These are phyloP conservation scores for Gynochthodes officinalis DNA, from an alignment of 257 asterid genomes.

Conservation along the genomic window DNA sequence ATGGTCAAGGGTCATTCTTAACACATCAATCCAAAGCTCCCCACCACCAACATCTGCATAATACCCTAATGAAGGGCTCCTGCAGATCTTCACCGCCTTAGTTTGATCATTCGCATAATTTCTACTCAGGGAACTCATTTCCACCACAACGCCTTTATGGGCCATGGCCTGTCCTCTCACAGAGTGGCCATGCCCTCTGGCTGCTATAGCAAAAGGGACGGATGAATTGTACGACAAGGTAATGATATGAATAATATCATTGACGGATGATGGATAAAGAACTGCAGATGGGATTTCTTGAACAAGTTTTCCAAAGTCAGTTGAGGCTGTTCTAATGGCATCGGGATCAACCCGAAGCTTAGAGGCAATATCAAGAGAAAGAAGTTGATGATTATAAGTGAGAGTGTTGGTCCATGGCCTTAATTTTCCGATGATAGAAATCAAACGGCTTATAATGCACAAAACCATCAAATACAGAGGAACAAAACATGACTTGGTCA, in stretches of 20 bases:
- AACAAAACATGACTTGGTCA: conserved; percentile 30
- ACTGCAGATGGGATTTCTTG: conserved; percentile 53
- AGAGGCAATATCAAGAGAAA: conserved; percentile 16
- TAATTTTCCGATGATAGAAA: conserved; percentile 21
- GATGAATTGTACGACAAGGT: conserved; percentile 39
- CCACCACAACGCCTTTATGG: conserved; percentile 56
- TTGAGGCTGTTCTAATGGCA: conserved; percentile 32
- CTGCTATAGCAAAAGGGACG: conserved; percentile 49
- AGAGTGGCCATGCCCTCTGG: conserved; percentile 76
- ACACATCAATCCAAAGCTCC: conserved; percentile 64
- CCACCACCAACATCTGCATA: conserved; percentile 75
- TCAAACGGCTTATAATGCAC: conserved; percentile 22
- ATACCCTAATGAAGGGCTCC: conserved; percentile 35
- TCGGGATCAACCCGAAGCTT: conserved; percentile 33
- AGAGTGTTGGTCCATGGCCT: conserved; percentile 23
- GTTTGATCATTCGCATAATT: background rate
- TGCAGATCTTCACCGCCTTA: conserved; percentile 37
- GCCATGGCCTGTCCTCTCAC: conserved; percentile 73
- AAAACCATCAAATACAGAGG: conserved; percentile 18
- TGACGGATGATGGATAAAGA: conserved; percentile 44
- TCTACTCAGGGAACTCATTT: conserved; percentile 41
- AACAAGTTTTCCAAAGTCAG: conserved; percentile 60
- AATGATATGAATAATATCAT: conserved; percentile 41
- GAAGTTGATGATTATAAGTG: conserved; percentile 21
- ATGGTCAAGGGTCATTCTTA: conserved; percentile 32